Evolutionary conservation across 2,329 filamentous ascomycete species (phyloP), one percentile per base, ranked within the genome.

Genomic region (Cladophialophora psammophila): DNA sequence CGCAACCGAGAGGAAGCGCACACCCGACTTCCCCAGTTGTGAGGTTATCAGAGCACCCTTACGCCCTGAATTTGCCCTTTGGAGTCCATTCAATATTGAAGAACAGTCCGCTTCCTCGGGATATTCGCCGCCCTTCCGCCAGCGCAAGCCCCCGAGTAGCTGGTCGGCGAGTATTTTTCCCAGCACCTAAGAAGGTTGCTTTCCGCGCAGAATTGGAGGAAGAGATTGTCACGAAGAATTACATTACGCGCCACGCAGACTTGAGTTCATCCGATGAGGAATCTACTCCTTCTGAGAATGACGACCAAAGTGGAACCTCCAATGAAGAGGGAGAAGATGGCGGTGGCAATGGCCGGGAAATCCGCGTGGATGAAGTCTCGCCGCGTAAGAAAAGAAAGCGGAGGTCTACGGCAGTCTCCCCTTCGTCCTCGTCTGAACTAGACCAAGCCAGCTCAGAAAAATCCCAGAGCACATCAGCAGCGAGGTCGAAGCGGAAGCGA

Each of bases 151-250:
- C 72, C 73, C 75, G 73, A 54, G 78, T 78, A 78, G 67, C 76
- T 80, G 75, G 65, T 38, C 76, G 78, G 59, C 77, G 76, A 53
- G 75, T 78, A 36, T 79, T 80, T 69, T 88, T 88, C 72, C 85
- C 86, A 3, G 79, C 84, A 1, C 78, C 83, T 72, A 89, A 88
- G 78, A 81, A 80, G 69, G 87, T 89, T 12, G 82, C 81, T 32
- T 89, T 88, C 74, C 80, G 83, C 20, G 79, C 78, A 12, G 83
- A 84, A 18, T 75, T 88, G 32, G 85, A 86, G 54, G 87, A 89
- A 73, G 85, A 87, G 64, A 87, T 89, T 72, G 81, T 80, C 69
- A 89, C 82, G 2, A 80, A 82, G 48, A 82, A 78, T 64, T 89
- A 86, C 75, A 85, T 82, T 5, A 76, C 84, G 60, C 82, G 83